These are phyloP conservation scores for Neurospora tetrasperma DNA, from an alignment of 495 filamentous ascomycete species.

Conservation along the genomic window DNA sequence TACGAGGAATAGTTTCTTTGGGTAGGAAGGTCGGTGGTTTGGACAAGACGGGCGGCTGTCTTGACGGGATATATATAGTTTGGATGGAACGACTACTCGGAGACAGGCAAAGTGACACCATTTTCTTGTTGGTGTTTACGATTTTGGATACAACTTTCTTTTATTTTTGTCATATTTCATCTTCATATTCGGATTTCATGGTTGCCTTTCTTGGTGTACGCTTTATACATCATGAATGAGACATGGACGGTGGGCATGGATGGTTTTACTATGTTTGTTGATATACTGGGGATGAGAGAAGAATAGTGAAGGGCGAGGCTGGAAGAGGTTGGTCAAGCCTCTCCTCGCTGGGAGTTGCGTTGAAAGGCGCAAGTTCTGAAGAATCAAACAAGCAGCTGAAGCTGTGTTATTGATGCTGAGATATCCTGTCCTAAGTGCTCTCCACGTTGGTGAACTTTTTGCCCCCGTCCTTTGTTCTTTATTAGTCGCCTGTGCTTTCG, in stretches of 20 bases:
- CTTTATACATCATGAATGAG: background rate
- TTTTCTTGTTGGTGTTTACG: background rate
- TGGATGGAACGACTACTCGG: background rate
- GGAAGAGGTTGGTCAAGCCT: background rate
- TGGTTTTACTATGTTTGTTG: background rate
- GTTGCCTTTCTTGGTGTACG: background rate
- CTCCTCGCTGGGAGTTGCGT: background rate
- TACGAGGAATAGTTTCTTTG: background rate
- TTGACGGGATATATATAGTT: background rate
- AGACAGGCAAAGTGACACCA: background rate
- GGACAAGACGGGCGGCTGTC: background rate
- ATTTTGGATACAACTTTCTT: background rate
- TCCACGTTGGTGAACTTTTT: background rate
- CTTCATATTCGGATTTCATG: background rate
- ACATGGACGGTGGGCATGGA: background rate
- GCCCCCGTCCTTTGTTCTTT: background rate
- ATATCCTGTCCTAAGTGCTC: background rate
- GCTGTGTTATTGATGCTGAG: background rate
- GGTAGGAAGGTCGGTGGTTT: background rate
- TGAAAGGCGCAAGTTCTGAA: background rate
- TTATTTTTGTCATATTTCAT: background rate
- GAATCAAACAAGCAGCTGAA: background rate
- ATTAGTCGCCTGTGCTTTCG: background rate
- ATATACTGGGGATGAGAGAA: background rate
- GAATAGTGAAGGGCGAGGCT: background rate